Evolutionary conservation across 1,139 yeast genomes (phyloP).

Genomic region (Suhomyces coccinellae): DNA sequence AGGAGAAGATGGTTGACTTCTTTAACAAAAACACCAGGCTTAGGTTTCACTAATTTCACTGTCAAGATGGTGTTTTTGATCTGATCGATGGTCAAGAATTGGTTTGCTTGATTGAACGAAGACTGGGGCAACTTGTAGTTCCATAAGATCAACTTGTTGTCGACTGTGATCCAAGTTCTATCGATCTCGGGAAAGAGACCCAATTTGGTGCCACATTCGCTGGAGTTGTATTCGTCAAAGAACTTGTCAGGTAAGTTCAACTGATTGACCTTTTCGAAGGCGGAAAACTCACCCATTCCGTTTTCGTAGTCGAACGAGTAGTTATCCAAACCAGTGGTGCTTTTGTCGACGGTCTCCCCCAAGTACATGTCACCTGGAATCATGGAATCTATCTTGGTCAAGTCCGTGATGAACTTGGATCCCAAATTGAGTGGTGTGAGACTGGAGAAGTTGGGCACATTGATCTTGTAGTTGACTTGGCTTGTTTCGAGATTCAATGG

Average conservation of each 20-base stretch:
- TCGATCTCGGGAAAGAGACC: constrained; percentile 83
- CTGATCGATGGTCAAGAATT: constrained; percentile 80
- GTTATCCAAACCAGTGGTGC: constrained; percentile 43
- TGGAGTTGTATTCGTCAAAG: constrained; percentile 70
- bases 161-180: constrained; percentile 87
- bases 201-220: constrained; percentile 70
- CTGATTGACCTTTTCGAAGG: constrained; percentile 72
- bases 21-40: constrained; percentile 75
- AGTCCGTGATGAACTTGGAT: constrained; percentile 45
- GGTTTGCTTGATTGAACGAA: constrained; percentile 52
- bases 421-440: constrained; percentile 47
- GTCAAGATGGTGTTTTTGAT: constrained; percentile 75
- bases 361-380: constrained; percentile 48
- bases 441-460: constrained; percentile 45
- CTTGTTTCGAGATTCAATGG: constrained; percentile 42
- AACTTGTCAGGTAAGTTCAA: constrained; percentile 81
- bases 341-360: constrained; percentile 38
- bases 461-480: constrained; percentile 46
- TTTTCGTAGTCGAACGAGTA: constrained; percentile 44
- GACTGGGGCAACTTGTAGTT: constrained; percentile 61
- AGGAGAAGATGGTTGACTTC: constrained; percentile 71
- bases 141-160: constrained; percentile 84
- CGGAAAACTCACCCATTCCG: constrained; percentile 58
- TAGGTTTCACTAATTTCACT: constrained; percentile 77
- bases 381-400: constrained; percentile 47